These are phyloP conservation scores for Boletus pseudopeckii DNA, from an alignment of 768 basidiomycete genomes.

Conservation along the genomic window DNA sequence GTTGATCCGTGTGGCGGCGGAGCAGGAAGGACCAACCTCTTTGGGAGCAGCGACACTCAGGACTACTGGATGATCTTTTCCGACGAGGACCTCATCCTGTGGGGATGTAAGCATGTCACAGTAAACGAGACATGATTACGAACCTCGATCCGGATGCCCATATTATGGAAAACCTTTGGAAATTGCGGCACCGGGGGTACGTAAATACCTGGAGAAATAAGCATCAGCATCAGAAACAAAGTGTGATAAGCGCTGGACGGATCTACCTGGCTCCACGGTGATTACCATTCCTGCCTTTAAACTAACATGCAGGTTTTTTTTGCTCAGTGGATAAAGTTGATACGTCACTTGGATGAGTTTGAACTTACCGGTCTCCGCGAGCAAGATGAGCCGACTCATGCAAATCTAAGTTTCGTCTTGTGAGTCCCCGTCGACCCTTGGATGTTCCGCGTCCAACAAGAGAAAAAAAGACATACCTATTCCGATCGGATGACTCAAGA, in stretches of 20 bases:
- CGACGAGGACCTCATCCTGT: conserved; percentile 73
- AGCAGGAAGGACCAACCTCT: conserved; percentile 49
- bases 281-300: conserved; percentile 85
- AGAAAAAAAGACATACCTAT: conserved; percentile 52
- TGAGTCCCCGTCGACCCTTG: conserved; percentile 10
- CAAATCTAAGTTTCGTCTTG: conserved; percentile 53
- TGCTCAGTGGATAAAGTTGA: conserved; percentile 4
- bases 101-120: conserved; percentile 1
- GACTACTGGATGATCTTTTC: conserved; percentile 56
- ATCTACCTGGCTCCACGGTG: conserved; percentile 81
- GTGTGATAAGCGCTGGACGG: neutral
- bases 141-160: conserved; percentile 91
- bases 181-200: conserved; percentile 78
- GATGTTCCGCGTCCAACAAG: neutral
- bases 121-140: neutral
- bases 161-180: conserved; percentile 85
- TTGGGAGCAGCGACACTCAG: conserved; percentile 76
- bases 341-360: neutral
- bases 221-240: neutral
- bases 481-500: conserved; percentile 87
- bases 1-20: neutral
- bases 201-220: conserved; percentile 60
- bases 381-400: conserved; percentile 77
- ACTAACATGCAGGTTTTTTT: conserved; percentile 35
- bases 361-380: conserved; percentile 49